Evolutionary conservation across 192 early-diverging fungal species (phyloP).

Genomic region (Jimgerdemannia flammicorona): DNA sequence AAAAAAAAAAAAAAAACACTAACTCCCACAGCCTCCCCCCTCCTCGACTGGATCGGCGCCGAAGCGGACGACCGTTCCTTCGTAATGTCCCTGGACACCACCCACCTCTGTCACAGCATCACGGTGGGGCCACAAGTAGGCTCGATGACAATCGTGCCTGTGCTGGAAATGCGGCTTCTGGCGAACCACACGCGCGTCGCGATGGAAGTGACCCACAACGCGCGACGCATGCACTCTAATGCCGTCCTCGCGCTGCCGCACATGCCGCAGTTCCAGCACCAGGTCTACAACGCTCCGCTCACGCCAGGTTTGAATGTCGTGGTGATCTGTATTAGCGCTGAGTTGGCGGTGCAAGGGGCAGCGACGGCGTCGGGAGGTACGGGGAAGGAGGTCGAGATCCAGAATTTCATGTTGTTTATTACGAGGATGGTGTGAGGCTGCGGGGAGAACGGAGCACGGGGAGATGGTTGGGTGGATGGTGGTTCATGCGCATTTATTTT

Average conservation of each 20-base stretch:
- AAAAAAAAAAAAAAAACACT: neutral
- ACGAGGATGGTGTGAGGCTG: conserved; percentile 24
- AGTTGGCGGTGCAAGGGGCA: neutral
- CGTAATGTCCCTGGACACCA: conserved; percentile 28
- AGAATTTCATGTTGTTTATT: conserved; percentile 1
- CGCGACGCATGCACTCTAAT: neutral
- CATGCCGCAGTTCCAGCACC: neutral
- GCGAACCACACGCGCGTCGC: neutral
- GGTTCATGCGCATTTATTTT: too few species aligned
- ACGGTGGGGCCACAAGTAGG: conserved; percentile 17
- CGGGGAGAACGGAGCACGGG: conserved; percentile 1
- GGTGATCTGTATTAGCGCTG: neutral
- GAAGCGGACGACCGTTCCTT: conserved; percentile 37
- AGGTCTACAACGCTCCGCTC: neutral
- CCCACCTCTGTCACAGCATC: conserved; percentile 25
- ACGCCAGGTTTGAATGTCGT: conserved; percentile 1
- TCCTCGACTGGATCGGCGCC: conserved; percentile 27
- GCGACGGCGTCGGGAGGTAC: neutral
- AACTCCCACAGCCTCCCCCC: conserved; percentile 9
- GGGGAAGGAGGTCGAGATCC: neutral
- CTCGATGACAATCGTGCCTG: conserved; percentile 22
- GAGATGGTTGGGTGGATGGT: neutral
- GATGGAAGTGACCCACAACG: neutral
- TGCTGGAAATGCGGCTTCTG: conserved; percentile 6
- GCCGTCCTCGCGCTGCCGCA: neutral